Evolutionary conservation across 1,139 yeast genomes (phyloP), one percentile per base, ranked within the genome.

Genomic region (Eremothecium cymbalariae): DNA sequence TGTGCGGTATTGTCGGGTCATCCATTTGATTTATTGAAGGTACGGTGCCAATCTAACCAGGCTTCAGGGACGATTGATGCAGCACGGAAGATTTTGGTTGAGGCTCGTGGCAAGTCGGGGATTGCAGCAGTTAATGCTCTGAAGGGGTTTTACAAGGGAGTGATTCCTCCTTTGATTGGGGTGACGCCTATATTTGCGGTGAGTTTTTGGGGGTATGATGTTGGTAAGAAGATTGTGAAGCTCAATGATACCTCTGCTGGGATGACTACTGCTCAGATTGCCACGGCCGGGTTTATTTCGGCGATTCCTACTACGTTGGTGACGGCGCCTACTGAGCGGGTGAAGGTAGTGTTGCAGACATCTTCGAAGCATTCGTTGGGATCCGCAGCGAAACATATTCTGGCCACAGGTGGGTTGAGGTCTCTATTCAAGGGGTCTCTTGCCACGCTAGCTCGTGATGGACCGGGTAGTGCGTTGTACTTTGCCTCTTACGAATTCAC

Each of bases 181-280:
- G 97, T 90, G 18, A 90, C 97, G 0, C 98, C 98, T 25, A 90
- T 90, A 85, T 90, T 90, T 66, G 97, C 97, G 8, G 93, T 90
- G 21, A 83, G 95, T 2, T 90, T 90, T 67, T 88, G 97, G 97
- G 97, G 97, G 55, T 90, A 90, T 62, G 97, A 86, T 53, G 68
- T 85, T 37, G 97, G 97, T 43, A 86, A 86, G 63, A 74, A 75
- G 44, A 41, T 88, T 8, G 94, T 88, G 3, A 47, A 68, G 1
- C 39, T 34, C n/a, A 34, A 38, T 6, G 44, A 39, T 3, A 45
- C 55, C 3, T 54, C 57, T 33, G 60, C 70, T 32, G 32, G 18
- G 1, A 71, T 85, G 49, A 59, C 79, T 18, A 76, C 81, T 45
- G 70, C 64, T 1, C 85, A 88, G 53, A 78, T 83, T 44, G 79